Conservation (phyloP, 768 basidiomycete genomes). For the Candolleomyces aberdarensis region DNA sequence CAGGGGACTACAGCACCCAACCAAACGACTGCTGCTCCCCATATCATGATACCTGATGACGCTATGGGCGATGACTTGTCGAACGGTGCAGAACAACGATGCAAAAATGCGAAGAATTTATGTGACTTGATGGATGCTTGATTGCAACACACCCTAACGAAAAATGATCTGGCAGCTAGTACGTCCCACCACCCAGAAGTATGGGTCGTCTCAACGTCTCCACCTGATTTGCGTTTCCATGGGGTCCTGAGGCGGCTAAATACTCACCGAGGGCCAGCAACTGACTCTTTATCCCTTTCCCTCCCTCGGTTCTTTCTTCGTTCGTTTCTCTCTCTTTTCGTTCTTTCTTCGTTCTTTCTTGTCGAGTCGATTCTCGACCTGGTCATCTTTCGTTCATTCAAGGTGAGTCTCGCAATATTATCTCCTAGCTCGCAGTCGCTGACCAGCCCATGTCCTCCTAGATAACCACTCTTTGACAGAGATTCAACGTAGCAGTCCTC, state of each 20-base stretch:
- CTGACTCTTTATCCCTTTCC: slow-evolving; percentile 15
- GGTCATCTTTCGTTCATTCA: slow-evolving; percentile 50
- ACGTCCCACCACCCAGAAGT: slow-evolving; percentile 9
- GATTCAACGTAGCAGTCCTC: slow-evolving; percentile 51
- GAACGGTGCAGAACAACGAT: too few relatives aligned
- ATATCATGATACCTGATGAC: too few relatives aligned
- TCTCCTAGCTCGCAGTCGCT: background rate
- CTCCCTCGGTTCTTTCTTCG: slow-evolving; percentile 30
- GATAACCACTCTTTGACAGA: slow-evolving; percentile 76
- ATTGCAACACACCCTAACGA: too few relatives aligned
- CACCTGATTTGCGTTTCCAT: slow-evolving; percentile 33
- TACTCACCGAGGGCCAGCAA: slow-evolving; percentile 2
- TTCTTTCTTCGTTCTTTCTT: slow-evolving; percentile 39
- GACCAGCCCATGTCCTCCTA: slow-evolving; percentile 17
- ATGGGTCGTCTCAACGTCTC: slow-evolving; percentile 6
- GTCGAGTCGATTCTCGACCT: slow-evolving; percentile 70
- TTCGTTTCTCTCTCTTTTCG: slow-evolving; percentile 34
- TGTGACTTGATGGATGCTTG: too few relatives aligned
- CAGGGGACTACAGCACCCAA: too few relatives aligned
- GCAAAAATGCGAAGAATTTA: too few relatives aligned
- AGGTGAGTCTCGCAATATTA: slow-evolving; percentile 34
- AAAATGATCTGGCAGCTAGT: background rate
- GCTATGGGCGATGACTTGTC: too few relatives aligned
- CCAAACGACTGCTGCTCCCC: too few relatives aligned
- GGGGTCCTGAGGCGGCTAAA: slow-evolving; percentile 26